Evolutionary conservation across 176 grass and related monocot genomes (phyloP).

Genomic region (Oryza nivara): DNA sequence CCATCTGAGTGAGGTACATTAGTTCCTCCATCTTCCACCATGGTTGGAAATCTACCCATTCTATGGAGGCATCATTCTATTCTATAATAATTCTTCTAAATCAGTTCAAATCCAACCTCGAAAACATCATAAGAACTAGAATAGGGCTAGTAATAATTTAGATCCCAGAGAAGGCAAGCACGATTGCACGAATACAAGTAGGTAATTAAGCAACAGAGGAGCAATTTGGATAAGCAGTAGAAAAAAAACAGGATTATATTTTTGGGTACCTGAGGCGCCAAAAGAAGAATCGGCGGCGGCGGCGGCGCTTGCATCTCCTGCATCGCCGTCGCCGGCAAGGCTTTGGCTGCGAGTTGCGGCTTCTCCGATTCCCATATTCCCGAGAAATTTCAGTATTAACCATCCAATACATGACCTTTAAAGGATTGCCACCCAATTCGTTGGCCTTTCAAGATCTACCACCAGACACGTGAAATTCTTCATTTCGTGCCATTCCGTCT

Average conservation of each 20-base stretch:
- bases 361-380: not conserved
- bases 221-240: not conserved
- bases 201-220: not conserved
- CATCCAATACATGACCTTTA: too few relatives aligned
- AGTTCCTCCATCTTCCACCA: slow-evolving; percentile 2
- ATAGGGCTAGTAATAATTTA: not conserved
- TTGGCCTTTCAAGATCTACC: too few relatives aligned
- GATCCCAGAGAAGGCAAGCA: not conserved
- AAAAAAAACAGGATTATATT: too few relatives aligned
- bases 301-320: not conserved
- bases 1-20: not conserved
- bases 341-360: not conserved
- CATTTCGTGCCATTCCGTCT: too few relatives aligned
- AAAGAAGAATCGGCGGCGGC: not conserved
- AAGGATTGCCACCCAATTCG: too few relatives aligned
- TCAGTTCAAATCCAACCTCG: not conserved
- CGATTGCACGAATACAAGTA: not conserved
- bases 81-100: not conserved
- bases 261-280: not conserved
- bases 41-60: not conserved
- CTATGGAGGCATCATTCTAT: not conserved
- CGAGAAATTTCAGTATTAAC: too few relatives aligned
- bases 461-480: too few relatives aligned
- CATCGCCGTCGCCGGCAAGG: not conserved
- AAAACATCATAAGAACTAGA: not conserved